phyloP scores from a whole-genome alignment of 108 stramenopile genomes.

The Cyclotella baltica region DNA sequence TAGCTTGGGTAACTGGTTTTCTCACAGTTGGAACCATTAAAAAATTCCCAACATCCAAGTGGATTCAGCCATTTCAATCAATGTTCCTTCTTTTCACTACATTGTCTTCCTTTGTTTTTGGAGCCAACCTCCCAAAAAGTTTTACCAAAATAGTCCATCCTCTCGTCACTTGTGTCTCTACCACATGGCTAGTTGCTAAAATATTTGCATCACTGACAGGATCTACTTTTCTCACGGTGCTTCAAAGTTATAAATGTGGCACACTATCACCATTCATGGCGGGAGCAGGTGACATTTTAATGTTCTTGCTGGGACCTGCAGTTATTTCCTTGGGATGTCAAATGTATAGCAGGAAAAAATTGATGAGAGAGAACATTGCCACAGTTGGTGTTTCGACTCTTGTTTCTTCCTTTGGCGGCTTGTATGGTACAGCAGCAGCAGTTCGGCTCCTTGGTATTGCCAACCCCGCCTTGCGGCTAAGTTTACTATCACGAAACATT shows the following conservation, averaged over 20 bases:
- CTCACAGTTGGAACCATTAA: constrained; percentile 34
- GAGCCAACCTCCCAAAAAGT: constrained; percentile 70
- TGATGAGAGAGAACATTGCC: constrained; percentile 73
- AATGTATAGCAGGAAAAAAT: constrained; percentile 77
- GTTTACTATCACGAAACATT: constrained; percentile 81
- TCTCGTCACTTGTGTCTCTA: constrained; percentile 66
- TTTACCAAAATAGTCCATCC: constrained; percentile 77
- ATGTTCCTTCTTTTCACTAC: constrained; percentile 67
- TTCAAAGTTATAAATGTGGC: constrained; percentile 67
- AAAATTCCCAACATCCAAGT: constrained; percentile 28
- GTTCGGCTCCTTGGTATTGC: constrained; percentile 63
- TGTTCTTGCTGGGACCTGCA: constrained; percentile 81
- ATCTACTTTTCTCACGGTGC: constrained; percentile 53
- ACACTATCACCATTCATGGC: constrained; percentile 53
- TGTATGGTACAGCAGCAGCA: constrained; percentile 75
- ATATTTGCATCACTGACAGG: constrained; percentile 58
- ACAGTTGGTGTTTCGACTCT: constrained; percentile 69
- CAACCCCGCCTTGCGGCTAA: constrained; percentile 62
- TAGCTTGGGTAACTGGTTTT: constrained; percentile 48
- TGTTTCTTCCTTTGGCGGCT: constrained; percentile 71
- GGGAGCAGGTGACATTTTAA: constrained; percentile 76
- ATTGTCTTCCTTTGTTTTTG: constrained; percentile 73
- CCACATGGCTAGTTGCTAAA: constrained; percentile 64
- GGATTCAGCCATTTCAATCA: constrained; percentile 54
- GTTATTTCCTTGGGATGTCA: constrained; percentile 77